Evolutionary conservation across 345 rosid genomes (phyloP), one percentile per base, ranked within the genome.

Genomic region (Boechera stricta): DNA sequence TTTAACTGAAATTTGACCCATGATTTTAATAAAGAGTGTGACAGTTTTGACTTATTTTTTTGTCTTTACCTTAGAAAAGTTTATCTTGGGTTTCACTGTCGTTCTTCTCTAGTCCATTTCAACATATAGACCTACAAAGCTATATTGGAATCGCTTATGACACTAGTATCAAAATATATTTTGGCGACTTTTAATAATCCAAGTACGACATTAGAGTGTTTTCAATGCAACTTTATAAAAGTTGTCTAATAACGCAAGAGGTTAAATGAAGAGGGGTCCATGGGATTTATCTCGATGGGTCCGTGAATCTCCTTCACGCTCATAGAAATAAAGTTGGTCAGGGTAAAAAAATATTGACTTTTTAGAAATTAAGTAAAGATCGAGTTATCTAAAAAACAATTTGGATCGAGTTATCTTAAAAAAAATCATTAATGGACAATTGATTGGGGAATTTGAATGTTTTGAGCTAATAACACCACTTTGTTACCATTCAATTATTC

Each of bases 101-200:
- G 10, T 41, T 11, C 32, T 13, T 26, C 47, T 65, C 66, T 48
- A 75, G 60, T 75, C 78, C 52, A 57, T 59, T 75, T 75, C 78
- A 57, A 75, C 7, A 35, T 32, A 66, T 33, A 56, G 58, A 67
- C 72, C 78, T 67, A 45, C 65, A 45, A 69, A 41, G 31, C 54
- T 56, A 70, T 10, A 42, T 56, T 24, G 28, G 21, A 44, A 24
- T 45, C 59, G 49, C 59, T 57, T 75, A 49, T 66, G 67, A 47
- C 67, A 47, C 78, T 67, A 59, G 62, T 29, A 29, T 49, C 55
- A 32, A 74, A 47, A n/a, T 24, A 66, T 6, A 10, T 35, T 44
- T 66, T 64, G 8, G 57, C 67, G 10, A 57, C 61, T 38, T 75
- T 53, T 29, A 8, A 13, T 18, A 18, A 39, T 12, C 51, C 53